Evolutionary conservation across 495 filamentous ascomycete species (phyloP), one percentile per base, ranked within the genome.

Genomic region (Cercophora scortea): DNA sequence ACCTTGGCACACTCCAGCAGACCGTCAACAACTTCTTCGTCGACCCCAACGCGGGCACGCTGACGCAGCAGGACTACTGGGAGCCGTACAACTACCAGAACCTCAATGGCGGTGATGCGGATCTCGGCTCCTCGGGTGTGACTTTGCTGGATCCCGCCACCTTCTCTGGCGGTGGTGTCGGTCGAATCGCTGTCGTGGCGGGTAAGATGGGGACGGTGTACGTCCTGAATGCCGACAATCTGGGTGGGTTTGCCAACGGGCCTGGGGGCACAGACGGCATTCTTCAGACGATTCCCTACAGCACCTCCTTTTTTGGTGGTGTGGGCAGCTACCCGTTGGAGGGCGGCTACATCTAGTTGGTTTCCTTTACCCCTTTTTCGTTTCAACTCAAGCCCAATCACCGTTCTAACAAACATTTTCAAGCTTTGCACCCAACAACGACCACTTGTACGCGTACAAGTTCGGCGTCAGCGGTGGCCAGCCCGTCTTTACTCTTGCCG

Each of bases 261-360:
- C 25, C 59, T 3, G 66, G 62, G 36, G 58, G 58, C 25, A 64
- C 13, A 61, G 40, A 40, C 47, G 48, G 19, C 13, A 16, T 49
- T 73, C 32, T 75, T 16, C 51, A 77, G 18, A 71, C 76, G 54
- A 69, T 68, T 1, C 65, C 70, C 32, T 58, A 56, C 32, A 67
- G 61, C 8, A 53, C 46, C 15, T 57, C 72, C 1, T 68, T 76
- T 0, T 78, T 71, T 58, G 74, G 70, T 39, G 75, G 72, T 17
- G 47, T 66, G 12, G 75, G 71, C 0, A 68, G 66, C 8, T 70
- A 76, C 52, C 75, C 75, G 8, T 55, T 75, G 1, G 74, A 71
- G 46, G 73, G 72, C 17, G 74, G 76, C 10, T 78, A 72, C 52
- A 61, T 79, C 41, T 79, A 79, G 50, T 49, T 17, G 76, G 50